These are phyloP conservation scores for Anisogramma anomala DNA, from an alignment of 2,329 filamentous ascomycete genomes.

Conservation along the genomic window DNA sequence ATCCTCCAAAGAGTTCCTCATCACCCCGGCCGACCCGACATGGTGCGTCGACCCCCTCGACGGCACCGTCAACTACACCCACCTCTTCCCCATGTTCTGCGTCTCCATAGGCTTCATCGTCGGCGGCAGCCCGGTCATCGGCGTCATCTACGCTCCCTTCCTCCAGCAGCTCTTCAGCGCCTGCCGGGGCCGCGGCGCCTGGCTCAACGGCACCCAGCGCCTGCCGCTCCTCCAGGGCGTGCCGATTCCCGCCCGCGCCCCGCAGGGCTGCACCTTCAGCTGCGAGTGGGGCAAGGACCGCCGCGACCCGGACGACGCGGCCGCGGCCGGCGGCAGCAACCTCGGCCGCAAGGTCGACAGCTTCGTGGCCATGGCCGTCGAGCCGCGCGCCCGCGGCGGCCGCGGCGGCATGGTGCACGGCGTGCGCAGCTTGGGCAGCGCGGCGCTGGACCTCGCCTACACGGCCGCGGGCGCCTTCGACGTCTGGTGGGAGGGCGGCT, in stretches of 20 bases:
- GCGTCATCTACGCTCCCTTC: conserved; percentile 62
- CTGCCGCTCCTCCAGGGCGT: conserved; percentile 56
- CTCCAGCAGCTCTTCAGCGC: conserved; percentile 58
- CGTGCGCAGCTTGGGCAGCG: conserved; percentile 59
- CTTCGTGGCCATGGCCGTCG: conserved; percentile 63
- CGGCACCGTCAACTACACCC: conserved; percentile 72
- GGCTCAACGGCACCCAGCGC: conserved; percentile 51
- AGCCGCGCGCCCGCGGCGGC: conserved; percentile 48
- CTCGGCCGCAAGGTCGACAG: conserved; percentile 61
- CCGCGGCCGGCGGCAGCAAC: conserved; percentile 47
- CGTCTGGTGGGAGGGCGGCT: conserved; percentile 75
- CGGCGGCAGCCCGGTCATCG: conserved; percentile 48
- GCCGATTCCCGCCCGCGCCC: conserved; percentile 51
- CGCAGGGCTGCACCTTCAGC: conserved; percentile 57
- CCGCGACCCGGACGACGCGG: conserved; percentile 43
- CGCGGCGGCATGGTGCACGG: conserved; percentile 73
- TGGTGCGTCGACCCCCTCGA: conserved; percentile 72
- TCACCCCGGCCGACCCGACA: conserved; percentile 46
- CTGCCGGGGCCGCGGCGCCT: conserved; percentile 54
- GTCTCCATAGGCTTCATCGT: conserved; percentile 62
- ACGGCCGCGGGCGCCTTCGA: conserved; percentile 65
- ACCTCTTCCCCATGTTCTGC: conserved; percentile 72
- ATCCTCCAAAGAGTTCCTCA: conserved; percentile 55
- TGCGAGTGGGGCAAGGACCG: conserved; percentile 76
- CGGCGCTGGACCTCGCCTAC: conserved; percentile 64